These are phyloP conservation scores for Phaeosphaeria sp. DNA, from an alignment of 2,329 filamentous ascomycete genomes.

Conservation along the genomic window DNA sequence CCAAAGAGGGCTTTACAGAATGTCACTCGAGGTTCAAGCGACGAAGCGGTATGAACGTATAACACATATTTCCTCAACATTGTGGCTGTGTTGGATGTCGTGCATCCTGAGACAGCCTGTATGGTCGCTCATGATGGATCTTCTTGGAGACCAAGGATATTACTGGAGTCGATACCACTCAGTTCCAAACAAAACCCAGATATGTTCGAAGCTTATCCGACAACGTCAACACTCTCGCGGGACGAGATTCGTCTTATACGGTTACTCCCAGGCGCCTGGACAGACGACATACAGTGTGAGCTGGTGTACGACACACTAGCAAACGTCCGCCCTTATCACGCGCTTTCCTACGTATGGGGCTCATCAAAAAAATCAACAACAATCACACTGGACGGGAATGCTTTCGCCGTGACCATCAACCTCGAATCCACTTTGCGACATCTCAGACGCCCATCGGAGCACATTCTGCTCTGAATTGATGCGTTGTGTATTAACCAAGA, in stretches of 20 bases:
- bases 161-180: no score
- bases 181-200: no score
- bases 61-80: no score
- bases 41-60: no score
- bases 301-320: not conserved
- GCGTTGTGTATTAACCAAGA: slow-evolving; percentile 29
- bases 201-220: no score
- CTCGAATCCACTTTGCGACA: slow-evolving; percentile 19
- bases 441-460: slow-evolving; percentile 8
- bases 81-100: no score
- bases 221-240: no score
- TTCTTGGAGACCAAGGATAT: no score
- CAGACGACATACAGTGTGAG: slow-evolving; percentile 16
- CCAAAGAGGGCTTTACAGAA: no score
- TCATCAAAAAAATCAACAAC: not conserved
- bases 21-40: no score
- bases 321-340: slow-evolving; percentile 7
- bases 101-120: no score
- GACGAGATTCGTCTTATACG: slow-evolving; percentile 8
- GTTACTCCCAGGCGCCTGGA: slow-evolving; percentile 17
- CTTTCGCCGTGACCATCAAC: slow-evolving; percentile 16
- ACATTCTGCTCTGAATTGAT: slow-evolving; percentile 22
- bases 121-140: no score
- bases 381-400: slow-evolving; percentile 7
- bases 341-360: slow-evolving; percentile 27